A percentile compares a stretch with the other conserved stretches of the same genome.
Conservation (phyloP, 305 asterid genomes). For the Solanum hybrid region DNA sequence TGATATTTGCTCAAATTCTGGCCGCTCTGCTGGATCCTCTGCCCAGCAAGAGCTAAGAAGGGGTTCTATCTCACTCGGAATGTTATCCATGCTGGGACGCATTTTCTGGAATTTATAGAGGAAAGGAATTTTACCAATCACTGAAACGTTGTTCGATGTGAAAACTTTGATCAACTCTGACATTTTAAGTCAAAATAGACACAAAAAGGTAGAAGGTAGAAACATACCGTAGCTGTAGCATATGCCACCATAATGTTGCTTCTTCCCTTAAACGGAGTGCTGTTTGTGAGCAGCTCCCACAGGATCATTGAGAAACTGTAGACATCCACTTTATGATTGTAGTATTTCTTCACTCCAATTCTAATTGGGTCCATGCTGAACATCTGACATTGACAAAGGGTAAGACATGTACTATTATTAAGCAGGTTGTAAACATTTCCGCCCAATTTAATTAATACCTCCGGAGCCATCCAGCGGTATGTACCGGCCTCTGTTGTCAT, state of each 20-base stretch:
- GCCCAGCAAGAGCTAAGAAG: slow-evolving; percentile 55
- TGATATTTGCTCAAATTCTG: slow-evolving; percentile 47
- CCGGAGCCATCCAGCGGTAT: slow-evolving; percentile 76
- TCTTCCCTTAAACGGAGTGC: slow-evolving; percentile 49
- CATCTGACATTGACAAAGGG: slow-evolving; percentile 28
- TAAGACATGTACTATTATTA: slow-evolving; percentile 1
- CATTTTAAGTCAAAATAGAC: neutral
- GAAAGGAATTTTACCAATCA: slow-evolving; percentile 1
- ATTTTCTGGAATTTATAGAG: slow-evolving; percentile 28
- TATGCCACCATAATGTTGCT: slow-evolving; percentile 44
- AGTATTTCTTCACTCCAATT: slow-evolving; percentile 41
- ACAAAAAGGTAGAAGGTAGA: neutral
- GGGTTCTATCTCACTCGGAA: slow-evolving; percentile 40
- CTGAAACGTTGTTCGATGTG: neutral
- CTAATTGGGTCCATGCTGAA: slow-evolving; percentile 28
- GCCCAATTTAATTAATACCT: slow-evolving; percentile 24
- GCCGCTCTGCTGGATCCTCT: slow-evolving; percentile 47
- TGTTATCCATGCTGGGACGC: slow-evolving; percentile 45
- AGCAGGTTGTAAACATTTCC: neutral
- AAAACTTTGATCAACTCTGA: neutral
- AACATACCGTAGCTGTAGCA: slow-evolving; percentile 43
- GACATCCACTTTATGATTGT: slow-evolving; percentile 58
- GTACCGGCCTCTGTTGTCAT: slow-evolving; percentile 70
- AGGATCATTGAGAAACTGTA: slow-evolving; percentile 60
- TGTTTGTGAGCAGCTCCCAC: slow-evolving; percentile 56